phyloP scores from a whole-genome alignment of 2,329 filamentous ascomycete species.

The Penicillium griseofulvum region DNA sequence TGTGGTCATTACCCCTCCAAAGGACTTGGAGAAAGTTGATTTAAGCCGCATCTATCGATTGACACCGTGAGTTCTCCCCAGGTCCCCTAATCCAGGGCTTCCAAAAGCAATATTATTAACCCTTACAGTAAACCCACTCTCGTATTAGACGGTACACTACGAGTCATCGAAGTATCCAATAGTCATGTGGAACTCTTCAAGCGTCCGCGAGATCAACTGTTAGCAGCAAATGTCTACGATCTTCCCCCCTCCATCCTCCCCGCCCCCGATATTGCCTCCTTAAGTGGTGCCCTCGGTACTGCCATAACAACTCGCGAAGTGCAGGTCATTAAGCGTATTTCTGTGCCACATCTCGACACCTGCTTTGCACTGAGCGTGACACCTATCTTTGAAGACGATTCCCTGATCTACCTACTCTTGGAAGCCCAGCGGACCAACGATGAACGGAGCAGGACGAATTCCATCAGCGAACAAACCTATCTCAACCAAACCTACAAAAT shows the following conservation, averaged over 20 bases:
- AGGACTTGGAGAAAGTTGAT: constrained; percentile 2
- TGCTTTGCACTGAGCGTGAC: constrained; percentile 37
- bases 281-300: constrained; percentile 38
- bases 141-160: constrained; percentile 38
- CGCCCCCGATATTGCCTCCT: constrained; percentile 35
- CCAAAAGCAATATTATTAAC: no score
- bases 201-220: constrained; percentile 32
- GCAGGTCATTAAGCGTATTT: constrained; percentile 36
- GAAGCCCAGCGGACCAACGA: constrained; percentile 42
- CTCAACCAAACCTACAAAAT: constrained; percentile 59
- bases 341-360: constrained; percentile 12
- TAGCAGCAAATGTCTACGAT: constrained; percentile 42
- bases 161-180: constrained; percentile 45
- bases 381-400: constrained; percentile 44
- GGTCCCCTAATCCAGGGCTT: no score
- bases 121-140: constrained; percentile 30
- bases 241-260: constrained; percentile 35
- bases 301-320: constrained; percentile 37
- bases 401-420: constrained; percentile 44
- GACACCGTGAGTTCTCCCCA: constrained; percentile 1
- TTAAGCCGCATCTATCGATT: constrained; percentile 7
- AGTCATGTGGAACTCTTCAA: constrained; percentile 41
- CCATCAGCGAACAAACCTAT: constrained; percentile 45
- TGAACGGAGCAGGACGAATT: constrained; percentile 18
- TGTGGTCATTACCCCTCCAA: constrained; percentile 25